phyloP scores from a whole-genome alignment of 2,329 filamentous ascomycete species.

The Aspergillus melleus region DNA sequence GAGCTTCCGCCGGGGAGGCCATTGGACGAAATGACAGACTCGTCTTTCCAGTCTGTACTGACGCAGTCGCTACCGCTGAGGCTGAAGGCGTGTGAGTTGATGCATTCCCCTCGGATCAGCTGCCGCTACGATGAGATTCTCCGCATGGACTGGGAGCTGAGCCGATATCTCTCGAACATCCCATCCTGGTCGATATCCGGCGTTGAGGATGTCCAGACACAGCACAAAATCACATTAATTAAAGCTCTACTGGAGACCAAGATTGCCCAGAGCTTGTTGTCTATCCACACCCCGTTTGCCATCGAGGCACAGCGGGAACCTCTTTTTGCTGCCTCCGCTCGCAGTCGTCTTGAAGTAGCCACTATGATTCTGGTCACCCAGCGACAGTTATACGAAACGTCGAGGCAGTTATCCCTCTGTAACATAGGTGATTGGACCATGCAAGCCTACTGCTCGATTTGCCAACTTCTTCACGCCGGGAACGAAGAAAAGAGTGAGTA shows the following conservation, averaged over 20 bases:
- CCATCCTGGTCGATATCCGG: slow-evolving; percentile 31
- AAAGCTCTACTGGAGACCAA: slow-evolving; percentile 37
- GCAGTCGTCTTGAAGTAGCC: slow-evolving; percentile 38
- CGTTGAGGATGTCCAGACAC: slow-evolving; percentile 19
- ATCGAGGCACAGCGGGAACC: slow-evolving; percentile 34
- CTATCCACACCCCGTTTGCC: slow-evolving; percentile 41
- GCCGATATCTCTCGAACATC: slow-evolving; percentile 33
- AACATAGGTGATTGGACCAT: slow-evolving; percentile 38
- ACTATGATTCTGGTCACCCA: slow-evolving; percentile 40
- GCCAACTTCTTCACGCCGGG: slow-evolving; percentile 35
- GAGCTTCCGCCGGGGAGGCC: slow-evolving; percentile 32
- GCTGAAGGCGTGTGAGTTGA: slow-evolving; percentile 33
- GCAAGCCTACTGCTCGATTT: slow-evolving; percentile 39
- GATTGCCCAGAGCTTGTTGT: slow-evolving; percentile 38
- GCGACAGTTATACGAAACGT: slow-evolving; percentile 33
- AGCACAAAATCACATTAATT: slow-evolving; percentile 32
- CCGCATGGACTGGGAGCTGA: slow-evolving; percentile 41
- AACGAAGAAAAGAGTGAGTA: slow-evolving; percentile 26
- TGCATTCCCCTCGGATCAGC: slow-evolving; percentile 38
- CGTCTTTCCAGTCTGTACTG: slow-evolving; percentile 35
- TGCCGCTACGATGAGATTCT: slow-evolving; percentile 44
- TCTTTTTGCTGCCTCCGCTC: slow-evolving; percentile 36
- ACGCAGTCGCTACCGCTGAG: slow-evolving; percentile 32
- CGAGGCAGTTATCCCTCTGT: slow-evolving; percentile 33
- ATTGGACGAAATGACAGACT: slow-evolving; percentile 37